Evolutionary conservation across 2,329 filamentous ascomycete genomes (phyloP).

Genomic region (Lasiodiplodia sp.): DNA sequence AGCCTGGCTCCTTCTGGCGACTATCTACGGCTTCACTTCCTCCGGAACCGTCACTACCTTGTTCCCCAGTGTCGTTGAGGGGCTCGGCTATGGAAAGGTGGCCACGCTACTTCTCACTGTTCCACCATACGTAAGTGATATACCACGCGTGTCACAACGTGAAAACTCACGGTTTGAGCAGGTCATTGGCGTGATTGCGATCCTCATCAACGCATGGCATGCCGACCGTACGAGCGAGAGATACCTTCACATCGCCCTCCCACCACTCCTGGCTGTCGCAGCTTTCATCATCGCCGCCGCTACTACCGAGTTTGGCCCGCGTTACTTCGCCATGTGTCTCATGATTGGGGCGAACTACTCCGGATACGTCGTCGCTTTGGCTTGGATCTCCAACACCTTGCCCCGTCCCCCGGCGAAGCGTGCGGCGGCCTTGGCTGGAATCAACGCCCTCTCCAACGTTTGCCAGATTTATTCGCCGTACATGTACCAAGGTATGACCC

Average conservation of each 20-base stretch:
- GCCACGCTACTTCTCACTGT: conserved; percentile 43
- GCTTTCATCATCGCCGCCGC: conserved; percentile 42
- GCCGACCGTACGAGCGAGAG: conserved; percentile 51
- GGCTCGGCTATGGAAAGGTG: conserved; percentile 43
- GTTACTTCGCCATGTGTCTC: conserved; percentile 64
- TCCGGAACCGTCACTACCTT: conserved; percentile 44
- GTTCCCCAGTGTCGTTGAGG: conserved; percentile 38
- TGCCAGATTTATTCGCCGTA: conserved; percentile 20
- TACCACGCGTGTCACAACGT: neutral
- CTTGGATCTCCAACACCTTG: conserved; percentile 60
- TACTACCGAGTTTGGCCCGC: conserved; percentile 56
- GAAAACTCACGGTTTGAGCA: conserved; percentile 42
- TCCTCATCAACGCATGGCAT: conserved; percentile 47
- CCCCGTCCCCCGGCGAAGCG: conserved; percentile 63
- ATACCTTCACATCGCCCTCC: conserved; percentile 47
- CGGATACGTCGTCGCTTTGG: conserved; percentile 65
- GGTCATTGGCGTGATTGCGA: conserved; percentile 48
- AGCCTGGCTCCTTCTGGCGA: conserved; percentile 45
- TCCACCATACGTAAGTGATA: conserved; percentile 36
- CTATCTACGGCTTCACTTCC: conserved; percentile 47
- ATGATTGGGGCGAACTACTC: conserved; percentile 43
- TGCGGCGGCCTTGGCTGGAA: conserved; percentile 62
- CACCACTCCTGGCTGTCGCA: conserved; percentile 39
- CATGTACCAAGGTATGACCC: conserved; percentile 14
- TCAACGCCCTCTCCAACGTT: conserved; percentile 61